Evolutionary conservation across 345 rosid species (phyloP), one percentile per base, ranked within the genome.

Genomic region (Salix udensis): DNA sequence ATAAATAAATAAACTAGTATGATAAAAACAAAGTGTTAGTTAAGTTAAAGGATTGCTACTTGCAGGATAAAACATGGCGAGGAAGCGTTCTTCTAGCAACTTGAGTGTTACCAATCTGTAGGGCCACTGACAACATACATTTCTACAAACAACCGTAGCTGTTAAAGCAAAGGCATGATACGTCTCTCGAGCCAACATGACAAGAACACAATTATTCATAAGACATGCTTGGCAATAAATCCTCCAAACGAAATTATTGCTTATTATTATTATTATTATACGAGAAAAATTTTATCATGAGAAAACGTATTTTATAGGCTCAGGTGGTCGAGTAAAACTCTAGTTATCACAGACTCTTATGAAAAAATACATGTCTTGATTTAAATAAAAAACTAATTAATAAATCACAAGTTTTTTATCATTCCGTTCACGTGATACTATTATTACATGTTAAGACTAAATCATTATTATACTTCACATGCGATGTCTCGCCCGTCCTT

Each of bases 381-480:
- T 34, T 34, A 34, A 34, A 34, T 0, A 4, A 0, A 0, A 34
- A 0, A 34, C 0, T 34, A 4, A 0, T 4, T 34, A 0, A 34
- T 4, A 34, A 4, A 34, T 34, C 0, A 34, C 0, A 34, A 34
- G 0, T 34, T 34, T 34, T 34, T 34, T 34, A 4, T 34, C 36
- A 34, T 34, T 0, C 5, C 34, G 0, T 31, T 31, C 0, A 31
- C 34, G 5, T 0, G 0, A 31, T 0, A 31, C 64, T 78, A 64
- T 78, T 39, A 79, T 82, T 65, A 21, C 61, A 73, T 68, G 78
- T 55, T 16, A 75, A 80, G 90, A 87, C 90, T 80, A 82, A 85
- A 82, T 87, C 79, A 87, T 85, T 74, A 82, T 80, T 74, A 82
- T 82, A 42, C 74, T 80, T 84, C 88, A 87, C 88, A 82, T 84